Percentiles rank a stretch among this genome's conserved stretches.
Conservation (phyloP, 1,284 basidiomycete genomes). For the Tetrapyrgos nigripes region DNA sequence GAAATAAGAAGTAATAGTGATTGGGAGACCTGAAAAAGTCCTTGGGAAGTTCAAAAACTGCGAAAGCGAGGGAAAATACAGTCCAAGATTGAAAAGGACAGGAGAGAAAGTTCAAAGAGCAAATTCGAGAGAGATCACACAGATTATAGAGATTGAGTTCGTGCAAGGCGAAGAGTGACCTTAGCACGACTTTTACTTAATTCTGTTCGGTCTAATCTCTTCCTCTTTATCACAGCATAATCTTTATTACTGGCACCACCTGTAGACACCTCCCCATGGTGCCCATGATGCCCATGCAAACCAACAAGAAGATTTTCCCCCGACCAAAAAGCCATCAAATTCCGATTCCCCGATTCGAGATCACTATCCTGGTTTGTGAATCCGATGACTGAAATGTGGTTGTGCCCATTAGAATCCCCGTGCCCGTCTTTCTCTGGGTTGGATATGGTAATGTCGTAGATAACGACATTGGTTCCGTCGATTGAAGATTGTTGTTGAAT, state of each 20-base stretch:
- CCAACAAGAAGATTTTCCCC: background rate
- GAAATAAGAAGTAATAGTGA: too few species aligned
- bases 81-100: too few species aligned
- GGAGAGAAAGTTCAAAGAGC: too few species aligned
- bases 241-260: background rate
- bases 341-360: background rate
- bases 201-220: too few species aligned
- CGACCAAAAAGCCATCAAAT: background rate
- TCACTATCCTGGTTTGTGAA: background rate
- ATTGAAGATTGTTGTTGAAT: background rate
- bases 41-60: too few species aligned
- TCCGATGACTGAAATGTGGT: background rate
- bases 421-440: background rate
- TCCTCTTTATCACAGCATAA: too few species aligned
- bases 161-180: too few species aligned
- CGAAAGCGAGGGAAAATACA: too few species aligned
- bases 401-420: background rate
- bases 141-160: too few species aligned
- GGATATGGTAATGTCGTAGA: background rate
- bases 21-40: too few species aligned
- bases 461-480: background rate
- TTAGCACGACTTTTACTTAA: too few species aligned
- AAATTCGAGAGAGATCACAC: too few species aligned
- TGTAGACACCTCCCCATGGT: background rate
- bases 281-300: background rate